These are phyloP conservation scores for Ophiostoma perfectum DNA, from an alignment of 2,329 filamentous ascomycete genomes.

Conservation along the genomic window DNA sequence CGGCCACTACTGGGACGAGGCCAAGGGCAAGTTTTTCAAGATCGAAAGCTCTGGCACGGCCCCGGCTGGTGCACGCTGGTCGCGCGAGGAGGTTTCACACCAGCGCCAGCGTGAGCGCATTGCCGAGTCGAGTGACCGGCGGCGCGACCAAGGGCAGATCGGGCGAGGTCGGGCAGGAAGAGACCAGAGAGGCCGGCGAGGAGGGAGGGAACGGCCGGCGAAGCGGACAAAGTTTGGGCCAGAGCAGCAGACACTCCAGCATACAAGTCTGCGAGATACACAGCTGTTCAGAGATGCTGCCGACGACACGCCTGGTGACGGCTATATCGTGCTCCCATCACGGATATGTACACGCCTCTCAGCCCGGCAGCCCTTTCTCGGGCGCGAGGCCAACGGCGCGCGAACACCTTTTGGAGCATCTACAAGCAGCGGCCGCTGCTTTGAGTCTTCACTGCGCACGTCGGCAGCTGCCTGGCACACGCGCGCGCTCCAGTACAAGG, in stretches of 20 bases:
- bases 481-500: background rate
- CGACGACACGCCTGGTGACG: background rate
- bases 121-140: background rate
- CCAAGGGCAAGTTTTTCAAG: constrained; percentile 61
- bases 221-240: background rate
- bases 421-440: constrained; percentile 9
- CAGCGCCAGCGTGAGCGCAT: background rate
- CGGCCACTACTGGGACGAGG: constrained; percentile 51
- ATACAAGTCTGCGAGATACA: too few relatives aligned
- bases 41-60: constrained; percentile 50
- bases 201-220: background rate
- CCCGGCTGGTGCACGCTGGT: constrained; percentile 48
- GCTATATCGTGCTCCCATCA: background rate
- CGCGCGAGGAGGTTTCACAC: constrained; percentile 45
- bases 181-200: background rate
- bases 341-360: background rate
- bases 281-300: background rate
- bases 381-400: background rate
- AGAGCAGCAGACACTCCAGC: too few relatives aligned
- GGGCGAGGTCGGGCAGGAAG: background rate
- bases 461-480: constrained; percentile 5
- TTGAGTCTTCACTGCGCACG: background rate
- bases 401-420: background rate
- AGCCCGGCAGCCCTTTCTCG: constrained; percentile 1
- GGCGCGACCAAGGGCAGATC: too few relatives aligned